Evolutionary conservation across 2,329 filamentous ascomycete genomes (phyloP).

Genomic region (Colletotrichum liaoningense): DNA sequence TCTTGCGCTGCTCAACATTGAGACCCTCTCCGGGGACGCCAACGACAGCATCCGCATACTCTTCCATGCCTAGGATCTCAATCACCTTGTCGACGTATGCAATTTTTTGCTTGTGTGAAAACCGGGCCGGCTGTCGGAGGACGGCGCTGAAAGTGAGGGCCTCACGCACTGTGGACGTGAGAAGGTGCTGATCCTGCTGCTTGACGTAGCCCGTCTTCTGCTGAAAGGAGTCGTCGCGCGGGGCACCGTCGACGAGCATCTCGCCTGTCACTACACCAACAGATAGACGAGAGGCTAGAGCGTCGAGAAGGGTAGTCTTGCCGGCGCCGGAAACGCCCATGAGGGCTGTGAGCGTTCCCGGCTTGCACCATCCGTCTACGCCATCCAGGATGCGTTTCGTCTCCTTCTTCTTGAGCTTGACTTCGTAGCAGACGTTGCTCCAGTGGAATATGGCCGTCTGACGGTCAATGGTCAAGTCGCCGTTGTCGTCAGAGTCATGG

Average conservation of each 20-base stretch:
- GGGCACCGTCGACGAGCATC: slow-evolving; percentile 75
- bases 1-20: slow-evolving; percentile 59
- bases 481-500: neutral
- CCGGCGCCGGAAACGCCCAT: slow-evolving; percentile 82
- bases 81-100: slow-evolving; percentile 45
- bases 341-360: slow-evolving; percentile 77
- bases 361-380: slow-evolving; percentile 81
- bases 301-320: slow-evolving; percentile 81
- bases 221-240: slow-evolving; percentile 74
- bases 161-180: slow-evolving; percentile 75
- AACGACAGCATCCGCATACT: slow-evolving; percentile 77
- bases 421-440: slow-evolving; percentile 79
- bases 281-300: slow-evolving; percentile 77
- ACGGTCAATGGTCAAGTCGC: slow-evolving; percentile 41
- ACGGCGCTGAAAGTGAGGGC: slow-evolving; percentile 75
- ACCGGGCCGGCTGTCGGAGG: slow-evolving; percentile 72
- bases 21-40: slow-evolving; percentile 71
- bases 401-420: slow-evolving; percentile 73
- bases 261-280: slow-evolving; percentile 80
- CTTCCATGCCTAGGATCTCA: slow-evolving; percentile 55
- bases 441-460: slow-evolving; percentile 78
- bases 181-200: slow-evolving; percentile 77
- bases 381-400: slow-evolving; percentile 74
- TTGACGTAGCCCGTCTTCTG: slow-evolving; percentile 79
- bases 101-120: slow-evolving; percentile 49